These are phyloP conservation scores for Solanum rostratum DNA, from an alignment of 257 asterid species.

Conservation along the genomic window DNA sequence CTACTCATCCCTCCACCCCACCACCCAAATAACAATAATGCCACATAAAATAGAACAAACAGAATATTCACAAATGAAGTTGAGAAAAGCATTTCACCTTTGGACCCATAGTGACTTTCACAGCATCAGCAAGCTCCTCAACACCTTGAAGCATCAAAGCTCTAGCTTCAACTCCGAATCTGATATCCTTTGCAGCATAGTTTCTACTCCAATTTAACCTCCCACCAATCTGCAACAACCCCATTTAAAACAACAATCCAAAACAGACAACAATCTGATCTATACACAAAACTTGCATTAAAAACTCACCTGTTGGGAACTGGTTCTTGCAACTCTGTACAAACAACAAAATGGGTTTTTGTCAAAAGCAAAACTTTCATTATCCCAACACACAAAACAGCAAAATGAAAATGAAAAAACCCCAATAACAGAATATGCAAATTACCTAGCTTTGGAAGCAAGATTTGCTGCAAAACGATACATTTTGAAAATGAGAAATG, in stretches of 20 bases:
- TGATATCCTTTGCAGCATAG: slow-evolving; percentile 52
- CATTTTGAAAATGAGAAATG: slow-evolving; percentile 18
- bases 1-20: background rate
- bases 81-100: slow-evolving; percentile 17
- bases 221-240: slow-evolving; percentile 22
- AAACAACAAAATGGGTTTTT: background rate
- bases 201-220: slow-evolving; percentile 38
- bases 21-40: background rate
- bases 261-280: background rate
- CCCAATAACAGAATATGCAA: background rate
- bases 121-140: slow-evolving; percentile 56
- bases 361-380: background rate
- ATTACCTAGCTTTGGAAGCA: slow-evolving; percentile 60
- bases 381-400: background rate
- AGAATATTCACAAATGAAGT: background rate
- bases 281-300: background rate
- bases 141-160: slow-evolving; percentile 54
- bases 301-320: slow-evolving; percentile 20
- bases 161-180: slow-evolving; percentile 55
- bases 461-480: slow-evolving; percentile 80
- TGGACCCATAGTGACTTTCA: slow-evolving; percentile 59
- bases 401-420: background rate
- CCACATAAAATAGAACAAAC: background rate
- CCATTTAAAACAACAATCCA: background rate
- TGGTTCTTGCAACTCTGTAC: slow-evolving; percentile 27